Evolutionary conservation across 2,329 filamentous ascomycete species (phyloP).

Genomic region (Ophiostoma piceae): DNA sequence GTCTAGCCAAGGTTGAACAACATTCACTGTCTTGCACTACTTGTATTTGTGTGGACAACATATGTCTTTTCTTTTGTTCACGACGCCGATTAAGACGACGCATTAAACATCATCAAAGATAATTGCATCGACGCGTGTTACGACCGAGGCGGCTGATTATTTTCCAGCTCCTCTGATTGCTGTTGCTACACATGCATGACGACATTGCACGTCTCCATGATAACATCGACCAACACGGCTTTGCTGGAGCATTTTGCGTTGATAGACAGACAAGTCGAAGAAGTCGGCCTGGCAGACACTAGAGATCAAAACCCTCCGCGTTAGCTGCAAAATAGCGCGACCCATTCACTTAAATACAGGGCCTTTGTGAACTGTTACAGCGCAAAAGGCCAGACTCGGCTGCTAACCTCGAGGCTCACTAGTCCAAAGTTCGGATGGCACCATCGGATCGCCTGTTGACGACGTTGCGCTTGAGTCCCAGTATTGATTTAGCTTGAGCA

Average conservation of each 20-base stretch:
- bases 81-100: too few species aligned
- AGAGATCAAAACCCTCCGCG: background rate
- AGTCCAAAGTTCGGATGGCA: conserved; percentile 15
- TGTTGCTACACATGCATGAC: conserved; percentile 14
- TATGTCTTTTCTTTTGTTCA: background rate
- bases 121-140: background rate
- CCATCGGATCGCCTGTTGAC: conserved; percentile 21
- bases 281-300: background rate
- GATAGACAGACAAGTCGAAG: background rate
- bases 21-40: too few species aligned
- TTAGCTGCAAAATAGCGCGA: background rate
- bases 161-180: background rate
- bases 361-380: too few species aligned
- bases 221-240: conserved; percentile 3
- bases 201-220: conserved; percentile 20
- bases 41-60: too few species aligned
- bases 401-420: background rate
- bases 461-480: background rate
- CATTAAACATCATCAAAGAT: too few species aligned
- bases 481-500: background rate
- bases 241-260: background rate
- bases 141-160: background rate
- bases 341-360: background rate
- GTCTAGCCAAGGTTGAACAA: too few species aligned
- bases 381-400: background rate